Conservation (phyloP, 805 yeast species). For the Barnettozyma vustinii region DNA sequence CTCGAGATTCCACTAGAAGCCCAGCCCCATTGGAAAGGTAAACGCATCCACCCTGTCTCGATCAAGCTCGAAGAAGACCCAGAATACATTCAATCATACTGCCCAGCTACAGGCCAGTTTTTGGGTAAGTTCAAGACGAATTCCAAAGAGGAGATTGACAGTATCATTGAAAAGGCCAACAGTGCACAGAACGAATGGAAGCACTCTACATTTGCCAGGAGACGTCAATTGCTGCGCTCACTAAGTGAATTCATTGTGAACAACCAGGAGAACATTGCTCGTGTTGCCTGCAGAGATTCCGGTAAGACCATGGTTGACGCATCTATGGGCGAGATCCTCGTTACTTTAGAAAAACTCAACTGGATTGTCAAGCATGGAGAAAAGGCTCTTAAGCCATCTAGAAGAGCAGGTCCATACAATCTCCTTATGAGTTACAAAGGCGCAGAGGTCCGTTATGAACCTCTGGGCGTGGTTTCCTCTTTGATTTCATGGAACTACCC, state of each 20-base stretch:
- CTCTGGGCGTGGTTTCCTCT: constrained; percentile 81
- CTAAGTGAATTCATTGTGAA: constrained; percentile 65
- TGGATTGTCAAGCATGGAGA: constrained; percentile 90
- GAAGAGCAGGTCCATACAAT: constrained; percentile 84
- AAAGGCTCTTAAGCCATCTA: constrained; percentile 51
- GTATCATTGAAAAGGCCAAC: constrained; percentile 39
- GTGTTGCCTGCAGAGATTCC: constrained; percentile 93
- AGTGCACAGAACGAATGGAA: constrained; percentile 31
- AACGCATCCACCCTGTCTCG: constrained; percentile 60
- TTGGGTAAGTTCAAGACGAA: constrained; percentile 68
- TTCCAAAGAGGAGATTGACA: constrained; percentile 66
- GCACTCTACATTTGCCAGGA: constrained; percentile 48
- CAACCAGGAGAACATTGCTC: constrained; percentile 81
- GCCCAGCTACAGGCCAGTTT: constrained; percentile 94
- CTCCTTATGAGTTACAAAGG: constrained; percentile 82
- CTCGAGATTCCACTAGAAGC: constrained; percentile 70
- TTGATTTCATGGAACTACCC: constrained; percentile 98
- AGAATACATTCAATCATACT: constrained; percentile 68
- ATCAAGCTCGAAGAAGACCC: constrained; percentile 60
- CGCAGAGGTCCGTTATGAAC: constrained; percentile 92
- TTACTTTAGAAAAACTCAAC: constrained; percentile 84
- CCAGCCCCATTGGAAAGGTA: constrained; percentile 89
- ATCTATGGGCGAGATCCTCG: constrained; percentile 93
- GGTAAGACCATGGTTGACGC: constrained; percentile 97
- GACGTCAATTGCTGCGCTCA: constrained; percentile 68